phyloP scores from a whole-genome alignment of 768 basidiomycete species.

The Macrolepiota fuliginosa region DNA sequence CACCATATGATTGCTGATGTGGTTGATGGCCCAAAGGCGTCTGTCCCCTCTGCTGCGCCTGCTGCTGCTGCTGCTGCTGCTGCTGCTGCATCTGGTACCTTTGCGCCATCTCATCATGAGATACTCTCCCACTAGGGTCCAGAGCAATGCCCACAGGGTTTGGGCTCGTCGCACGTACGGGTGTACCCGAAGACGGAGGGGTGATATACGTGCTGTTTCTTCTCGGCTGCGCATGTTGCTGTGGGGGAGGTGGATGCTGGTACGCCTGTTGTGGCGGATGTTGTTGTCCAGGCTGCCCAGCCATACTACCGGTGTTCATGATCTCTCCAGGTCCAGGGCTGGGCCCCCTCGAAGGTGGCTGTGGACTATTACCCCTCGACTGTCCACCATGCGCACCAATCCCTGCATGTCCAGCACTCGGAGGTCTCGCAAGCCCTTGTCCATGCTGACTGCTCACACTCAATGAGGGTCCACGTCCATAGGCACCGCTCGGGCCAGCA shows the following conservation, averaged over 20 bases:
- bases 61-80: constrained; percentile 30
- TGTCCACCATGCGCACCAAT: constrained; percentile 68
- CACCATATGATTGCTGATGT: constrained; percentile 8
- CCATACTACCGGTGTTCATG: constrained; percentile 4
- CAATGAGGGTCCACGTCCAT: constrained; percentile 13
- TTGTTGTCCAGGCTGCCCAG: background rate
- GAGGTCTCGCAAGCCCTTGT: constrained; percentile 46
- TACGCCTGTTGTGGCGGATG: background rate
- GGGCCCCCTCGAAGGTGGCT: constrained; percentile 48
- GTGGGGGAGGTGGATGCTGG: background rate
- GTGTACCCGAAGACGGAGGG: constrained; percentile 32
- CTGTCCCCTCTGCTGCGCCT: constrained; percentile 19
- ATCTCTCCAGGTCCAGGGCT: constrained; percentile 46
- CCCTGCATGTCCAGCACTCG: constrained; percentile 72
- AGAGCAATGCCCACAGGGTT: constrained; percentile 82
- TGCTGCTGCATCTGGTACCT: constrained; percentile 46
- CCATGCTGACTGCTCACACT: constrained; percentile 31
- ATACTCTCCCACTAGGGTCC: constrained; percentile 76
- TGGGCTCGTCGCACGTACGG: constrained; percentile 64
- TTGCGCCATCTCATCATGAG: constrained; percentile 77
- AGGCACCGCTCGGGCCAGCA: background rate
- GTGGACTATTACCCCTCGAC: constrained; percentile 59
- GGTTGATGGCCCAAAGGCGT: constrained; percentile 19
- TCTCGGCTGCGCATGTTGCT: background rate
- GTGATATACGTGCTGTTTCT: constrained; percentile 9